phyloP scores from a whole-genome alignment of 139 green algal genomes.

The Asterochloris erici region DNA sequence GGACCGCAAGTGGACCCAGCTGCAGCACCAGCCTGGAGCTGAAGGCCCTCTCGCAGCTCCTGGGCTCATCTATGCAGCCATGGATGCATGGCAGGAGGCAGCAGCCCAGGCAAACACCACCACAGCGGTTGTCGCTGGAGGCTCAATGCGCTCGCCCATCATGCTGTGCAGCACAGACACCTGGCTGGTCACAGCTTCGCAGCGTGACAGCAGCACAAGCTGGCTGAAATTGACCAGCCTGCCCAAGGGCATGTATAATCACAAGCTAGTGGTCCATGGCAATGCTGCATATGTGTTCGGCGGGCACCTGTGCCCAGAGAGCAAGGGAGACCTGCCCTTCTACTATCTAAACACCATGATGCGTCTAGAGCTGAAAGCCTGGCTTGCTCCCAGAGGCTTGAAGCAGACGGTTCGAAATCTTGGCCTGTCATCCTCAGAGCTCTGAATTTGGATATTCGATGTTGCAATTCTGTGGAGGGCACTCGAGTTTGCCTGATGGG shows the following conservation, averaged over 20 bases:
- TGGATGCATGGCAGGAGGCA: background rate
- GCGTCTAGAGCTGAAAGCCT: constrained; percentile 3
- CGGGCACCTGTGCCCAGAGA: constrained; percentile 9
- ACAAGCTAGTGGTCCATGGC: background rate
- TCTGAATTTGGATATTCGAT: background rate
- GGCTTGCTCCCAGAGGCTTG: constrained; percentile 7
- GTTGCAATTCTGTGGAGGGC: background rate
- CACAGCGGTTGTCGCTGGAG: constrained; percentile 11
- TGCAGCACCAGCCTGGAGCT: background rate
- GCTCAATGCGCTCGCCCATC: background rate
- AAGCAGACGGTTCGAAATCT: background rate
- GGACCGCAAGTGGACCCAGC: background rate
- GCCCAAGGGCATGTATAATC: background rate
- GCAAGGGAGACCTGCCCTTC: constrained; percentile 2
- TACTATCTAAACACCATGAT: constrained; percentile 1
- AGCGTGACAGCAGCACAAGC: background rate
- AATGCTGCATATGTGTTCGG: constrained; percentile 4
- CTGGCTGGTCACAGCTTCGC: background rate
- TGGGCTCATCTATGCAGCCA: background rate
- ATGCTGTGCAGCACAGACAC: constrained; percentile 6
- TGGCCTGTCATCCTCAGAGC: background rate
- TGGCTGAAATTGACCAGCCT: background rate
- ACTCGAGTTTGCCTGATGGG: background rate
- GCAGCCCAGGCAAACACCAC: background rate
- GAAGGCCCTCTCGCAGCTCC: background rate